phyloP scores from a whole-genome alignment of 2,329 filamentous ascomycete genomes.

The Xylariaceae sp. region DNA sequence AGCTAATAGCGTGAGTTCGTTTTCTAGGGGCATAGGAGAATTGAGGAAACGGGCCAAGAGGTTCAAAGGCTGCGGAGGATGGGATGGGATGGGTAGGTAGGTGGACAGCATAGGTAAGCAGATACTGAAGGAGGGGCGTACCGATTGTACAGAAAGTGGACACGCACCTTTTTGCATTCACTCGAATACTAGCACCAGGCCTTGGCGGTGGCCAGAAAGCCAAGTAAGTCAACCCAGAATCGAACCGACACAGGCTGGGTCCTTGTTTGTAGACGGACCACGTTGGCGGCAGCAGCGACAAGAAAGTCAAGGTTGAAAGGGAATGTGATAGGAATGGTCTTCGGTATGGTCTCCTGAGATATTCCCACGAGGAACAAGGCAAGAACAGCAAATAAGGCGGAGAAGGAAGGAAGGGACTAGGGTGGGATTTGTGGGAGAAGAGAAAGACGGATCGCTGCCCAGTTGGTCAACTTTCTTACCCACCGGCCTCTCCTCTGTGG shows the following conservation, averaged over 20 bases:
- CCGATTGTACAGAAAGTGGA: neutral
- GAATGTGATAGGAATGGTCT: neutral
- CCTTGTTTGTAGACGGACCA: conserved; percentile 6
- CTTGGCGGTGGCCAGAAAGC: conserved; percentile 3
- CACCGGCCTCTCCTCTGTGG: neutral
- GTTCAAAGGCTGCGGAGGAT: no score
- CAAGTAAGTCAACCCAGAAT: no score
- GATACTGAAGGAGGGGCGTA: no score
- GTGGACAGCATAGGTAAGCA: no score
- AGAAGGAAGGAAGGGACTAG: conserved; percentile 17
- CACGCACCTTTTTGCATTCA: neutral
- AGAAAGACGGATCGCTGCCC: conserved; percentile 12
- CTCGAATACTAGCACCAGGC: neutral
- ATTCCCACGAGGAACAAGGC: neutral
- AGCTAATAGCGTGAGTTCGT: neutral
- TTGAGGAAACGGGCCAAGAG: conserved; percentile 1
- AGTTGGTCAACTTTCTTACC: no score
- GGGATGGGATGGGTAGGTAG: no score
- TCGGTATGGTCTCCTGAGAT: neutral
- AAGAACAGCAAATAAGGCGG: conserved; percentile 14
- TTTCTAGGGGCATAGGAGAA: no score
- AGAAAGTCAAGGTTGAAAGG: neutral
- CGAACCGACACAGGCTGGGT: no score
- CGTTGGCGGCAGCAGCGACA: neutral
- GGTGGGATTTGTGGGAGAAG: conserved; percentile 12